Conservation (phyloP, 2,329 filamentous ascomycete species). For the Aspergillus floridensis region DNA sequence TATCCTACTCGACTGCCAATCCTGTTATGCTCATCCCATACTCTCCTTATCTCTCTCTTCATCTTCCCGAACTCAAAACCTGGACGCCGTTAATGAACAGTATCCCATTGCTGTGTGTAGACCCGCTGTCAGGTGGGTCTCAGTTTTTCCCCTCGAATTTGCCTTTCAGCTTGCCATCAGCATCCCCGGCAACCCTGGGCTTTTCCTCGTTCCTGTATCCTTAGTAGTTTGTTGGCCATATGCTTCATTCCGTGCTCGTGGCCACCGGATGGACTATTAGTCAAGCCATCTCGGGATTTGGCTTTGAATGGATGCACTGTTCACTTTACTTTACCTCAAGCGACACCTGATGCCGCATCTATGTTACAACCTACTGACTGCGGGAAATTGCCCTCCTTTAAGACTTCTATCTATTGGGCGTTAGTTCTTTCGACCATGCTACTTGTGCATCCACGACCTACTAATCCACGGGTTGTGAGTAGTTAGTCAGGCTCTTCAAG, state of each 20-base stretch:
- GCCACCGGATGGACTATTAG: background rate
- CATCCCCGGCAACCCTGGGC: background rate
- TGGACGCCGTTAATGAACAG: background rate
- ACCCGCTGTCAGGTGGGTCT: background rate
- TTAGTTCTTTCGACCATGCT: background rate
- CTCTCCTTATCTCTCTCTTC: background rate
- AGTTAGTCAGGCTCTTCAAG: background rate
- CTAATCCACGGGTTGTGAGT: background rate
- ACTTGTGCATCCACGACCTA: background rate
- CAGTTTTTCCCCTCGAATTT: background rate
- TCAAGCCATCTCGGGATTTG: background rate
- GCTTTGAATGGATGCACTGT: background rate
- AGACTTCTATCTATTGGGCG: background rate
- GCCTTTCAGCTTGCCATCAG: background rate
- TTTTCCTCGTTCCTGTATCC: background rate
- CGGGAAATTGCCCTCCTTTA: background rate
- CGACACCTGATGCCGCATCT: background rate
- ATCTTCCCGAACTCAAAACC: background rate
- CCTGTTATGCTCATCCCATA: background rate
- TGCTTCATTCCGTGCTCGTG: background rate
- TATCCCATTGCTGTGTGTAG: background rate
- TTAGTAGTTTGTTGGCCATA: background rate
- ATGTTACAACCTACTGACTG: background rate
- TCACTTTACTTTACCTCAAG: background rate
- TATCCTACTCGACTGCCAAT: background rate